Base-by-base conservation (phyloP, 768 basidiomycete species). In the Leccinum rimulosum region DNA sequence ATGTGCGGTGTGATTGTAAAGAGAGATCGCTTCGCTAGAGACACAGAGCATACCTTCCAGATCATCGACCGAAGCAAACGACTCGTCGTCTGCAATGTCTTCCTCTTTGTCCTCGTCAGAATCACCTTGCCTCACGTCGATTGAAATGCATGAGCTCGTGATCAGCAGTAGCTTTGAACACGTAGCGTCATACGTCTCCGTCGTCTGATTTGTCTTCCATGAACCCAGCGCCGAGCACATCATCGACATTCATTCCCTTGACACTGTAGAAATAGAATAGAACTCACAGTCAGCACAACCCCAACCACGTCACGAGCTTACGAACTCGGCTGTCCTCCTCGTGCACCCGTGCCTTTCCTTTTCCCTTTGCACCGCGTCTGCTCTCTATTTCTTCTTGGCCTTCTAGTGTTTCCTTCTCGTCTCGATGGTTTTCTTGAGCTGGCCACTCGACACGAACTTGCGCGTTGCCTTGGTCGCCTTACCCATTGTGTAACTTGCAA, bases 381-480 rank as follows among this genome's bases (percentile, higher is more conserved):
- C 80, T 78, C 68, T 90, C 82, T 30, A 84, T 79, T 72, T 87
- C 74, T 88, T 89, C 66, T 84, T 82, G 61, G 84, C 77, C 68
- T 91, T 83, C 68, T 93, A 88, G 66, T 88, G 84, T 66, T 93
- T 91, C 58, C 87, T 83, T n/a, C 95, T 80, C 6, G 86, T 82
- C 66, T 92, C 82, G 53, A 98, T 97, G 19, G 86, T 84, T 64
- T 91, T 89, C 69, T 93, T 92, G 55, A 98, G 84, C 68, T 89
- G 87, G 1, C 95, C 95, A 59, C 90, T 93, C 4, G 91, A 79
- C 9, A 88, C 90, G 65, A 95, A 95, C 76, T 95, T 94, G 69
- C 88, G 86, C 11, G 89, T 88, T 0, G 91, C 84, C 56, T 71
- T 71, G 40, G 83, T 76, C 19, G 86, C 83, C 65, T 89, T 93